phyloP scores from a whole-genome alignment of 805 yeast genomes.

The Pichia insulana region DNA sequence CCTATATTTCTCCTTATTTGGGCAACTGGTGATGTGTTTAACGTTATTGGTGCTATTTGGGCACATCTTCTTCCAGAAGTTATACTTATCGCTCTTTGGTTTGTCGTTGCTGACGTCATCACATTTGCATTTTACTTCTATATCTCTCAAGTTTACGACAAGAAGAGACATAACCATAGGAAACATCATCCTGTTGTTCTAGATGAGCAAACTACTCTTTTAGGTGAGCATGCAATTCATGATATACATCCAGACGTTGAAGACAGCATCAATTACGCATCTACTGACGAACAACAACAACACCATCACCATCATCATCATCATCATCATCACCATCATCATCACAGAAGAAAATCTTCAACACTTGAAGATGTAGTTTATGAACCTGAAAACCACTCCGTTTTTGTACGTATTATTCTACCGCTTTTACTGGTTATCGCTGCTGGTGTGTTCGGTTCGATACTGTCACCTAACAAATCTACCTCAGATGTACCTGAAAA shows the following conservation, averaged over 20 bases:
- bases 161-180: slow-evolving; percentile 15
- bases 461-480: slow-evolving; percentile 34
- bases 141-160: slow-evolving; percentile 41
- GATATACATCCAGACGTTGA: slow-evolving; percentile 3
- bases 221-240: slow-evolving; percentile 14
- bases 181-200: slow-evolving; percentile 9
- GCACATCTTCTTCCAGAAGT: slow-evolving; percentile 65
- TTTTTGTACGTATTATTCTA: slow-evolving; percentile 42
- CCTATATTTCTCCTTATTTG: slow-evolving; percentile 58
- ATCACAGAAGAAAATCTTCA: slow-evolving; percentile 30
- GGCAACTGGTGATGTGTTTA: slow-evolving; percentile 65
- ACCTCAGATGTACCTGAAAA: slow-evolving; percentile 5
- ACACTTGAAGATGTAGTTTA: slow-evolving; percentile 43
- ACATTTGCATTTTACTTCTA: slow-evolving; percentile 54
- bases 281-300: slow-evolving; percentile 1
- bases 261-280: neutral
- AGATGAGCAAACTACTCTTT: slow-evolving; percentile 29
- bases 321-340: slow-evolving; percentile 3
- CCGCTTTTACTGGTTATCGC: slow-evolving; percentile 55
- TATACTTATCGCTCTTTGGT: slow-evolving; percentile 65
- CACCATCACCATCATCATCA: neutral
- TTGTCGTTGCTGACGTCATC: slow-evolving; percentile 62
- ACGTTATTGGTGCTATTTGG: slow-evolving; percentile 61
- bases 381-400: slow-evolving; percentile 38
- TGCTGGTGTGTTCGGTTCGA: slow-evolving; percentile 56